Evolutionary conservation across 176 grass and related monocot species (phyloP).

Genomic region (Echinochloa phyllopogon): DNA sequence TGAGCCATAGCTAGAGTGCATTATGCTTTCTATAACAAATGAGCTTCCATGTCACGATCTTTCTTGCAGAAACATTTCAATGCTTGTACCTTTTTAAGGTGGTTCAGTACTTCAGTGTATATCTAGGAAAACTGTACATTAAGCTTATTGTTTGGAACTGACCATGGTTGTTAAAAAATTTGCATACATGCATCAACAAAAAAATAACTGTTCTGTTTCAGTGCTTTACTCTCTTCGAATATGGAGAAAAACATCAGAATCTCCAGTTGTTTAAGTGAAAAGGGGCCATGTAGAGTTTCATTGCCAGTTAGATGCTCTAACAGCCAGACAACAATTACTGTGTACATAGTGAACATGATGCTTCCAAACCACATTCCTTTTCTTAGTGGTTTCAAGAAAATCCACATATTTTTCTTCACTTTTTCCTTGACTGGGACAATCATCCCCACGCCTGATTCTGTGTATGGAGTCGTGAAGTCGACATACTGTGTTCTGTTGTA

Average conservation of each 20-base stretch:
- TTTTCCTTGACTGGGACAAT: constrained; percentile 49
- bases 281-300: background rate
- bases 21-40: background rate
- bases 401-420: constrained; percentile 37
- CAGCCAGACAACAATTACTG: constrained; percentile 42
- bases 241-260: constrained; percentile 19
- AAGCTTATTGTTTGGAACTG: background rate
- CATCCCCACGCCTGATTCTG: constrained; percentile 54
- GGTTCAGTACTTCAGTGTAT: background rate
- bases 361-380: constrained; percentile 34
- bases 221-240: constrained; percentile 31
- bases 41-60: background rate
- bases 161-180: background rate
- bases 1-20: background rate
- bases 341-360: constrained; percentile 46
- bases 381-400: constrained; percentile 55
- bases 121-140: background rate
- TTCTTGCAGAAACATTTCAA: background rate
- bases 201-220: background rate
- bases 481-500: constrained; percentile 51
- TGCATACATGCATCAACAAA: background rate
- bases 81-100: background rate
- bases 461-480: constrained; percentile 63
- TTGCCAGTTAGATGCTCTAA: constrained; percentile 47
- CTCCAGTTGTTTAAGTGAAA: constrained; percentile 17